phyloP scores from a whole-genome alignment of 371 early-diverging fungal genomes.

The Encephalitozoon intestinalis region DNA sequence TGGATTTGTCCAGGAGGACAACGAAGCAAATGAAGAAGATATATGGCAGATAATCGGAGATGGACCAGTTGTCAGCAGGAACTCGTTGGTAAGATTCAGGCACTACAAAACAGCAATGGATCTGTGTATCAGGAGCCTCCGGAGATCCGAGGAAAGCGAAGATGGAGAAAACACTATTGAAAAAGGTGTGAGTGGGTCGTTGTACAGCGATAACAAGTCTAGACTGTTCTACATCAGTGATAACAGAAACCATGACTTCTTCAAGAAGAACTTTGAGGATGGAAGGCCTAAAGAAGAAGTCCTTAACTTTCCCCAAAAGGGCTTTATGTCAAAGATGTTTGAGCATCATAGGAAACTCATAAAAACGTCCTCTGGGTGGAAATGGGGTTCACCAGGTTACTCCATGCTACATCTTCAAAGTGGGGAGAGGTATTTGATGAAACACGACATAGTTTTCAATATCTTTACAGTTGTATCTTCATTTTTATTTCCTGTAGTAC shows the following conservation, averaged over 20 bases:
- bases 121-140: conserved; percentile 3
- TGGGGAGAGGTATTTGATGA: background rate
- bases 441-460: background rate
- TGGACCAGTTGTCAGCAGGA: background rate
- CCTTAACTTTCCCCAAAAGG: background rate
- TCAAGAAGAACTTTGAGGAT: conserved; percentile 12
- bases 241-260: conserved; percentile 24
- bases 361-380: no score
- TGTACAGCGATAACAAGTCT: conserved; percentile 8
- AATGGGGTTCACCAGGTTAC: background rate
- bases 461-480: background rate
- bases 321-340: background rate
- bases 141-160: background rate
- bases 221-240: conserved; percentile 20
- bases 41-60: conserved; percentile 13
- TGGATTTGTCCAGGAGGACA: background rate
- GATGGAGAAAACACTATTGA: background rate
- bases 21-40: conserved; percentile 6
- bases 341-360: background rate
- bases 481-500: background rate
- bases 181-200: background rate
- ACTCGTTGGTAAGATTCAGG: background rate
- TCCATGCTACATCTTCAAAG: background rate
- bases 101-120: conserved; percentile 4
- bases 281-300: background rate